A percentile compares a stretch with the other conserved stretches of the same genome.
These are phyloP conservation scores for Hymenoscyphus infarciens DNA, from an alignment of 2,329 filamentous ascomycete species.

Conservation along the genomic window DNA sequence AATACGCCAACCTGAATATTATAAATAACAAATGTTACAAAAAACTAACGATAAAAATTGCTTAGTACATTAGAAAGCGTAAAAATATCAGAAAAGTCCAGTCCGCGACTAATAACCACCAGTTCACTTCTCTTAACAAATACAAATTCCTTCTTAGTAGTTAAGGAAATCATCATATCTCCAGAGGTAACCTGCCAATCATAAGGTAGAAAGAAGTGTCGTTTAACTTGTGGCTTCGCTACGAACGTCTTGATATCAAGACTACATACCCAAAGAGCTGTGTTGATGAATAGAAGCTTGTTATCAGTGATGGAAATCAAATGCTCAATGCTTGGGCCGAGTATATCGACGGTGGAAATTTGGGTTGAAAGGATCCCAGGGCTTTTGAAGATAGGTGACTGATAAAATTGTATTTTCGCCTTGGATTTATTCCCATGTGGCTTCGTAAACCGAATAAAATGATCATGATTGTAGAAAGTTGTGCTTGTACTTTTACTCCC, in stretches of 20 bases:
- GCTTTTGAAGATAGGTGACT: not conserved
- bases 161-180: constrained; percentile 17
- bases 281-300: constrained; percentile 29
- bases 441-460: not conserved
- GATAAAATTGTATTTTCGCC: not conserved
- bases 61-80: not conserved
- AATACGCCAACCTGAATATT: not conserved
- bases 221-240: constrained; percentile 2
- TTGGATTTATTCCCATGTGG: not conserved
- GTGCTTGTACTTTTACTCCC: not conserved
- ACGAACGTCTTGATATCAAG: constrained; percentile 17
- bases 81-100: not conserved
- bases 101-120: constrained; percentile 14
- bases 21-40: not conserved
- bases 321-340: constrained; percentile 9
- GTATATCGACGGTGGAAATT: not conserved
- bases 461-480: not conserved
- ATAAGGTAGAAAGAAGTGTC: constrained; percentile 24
- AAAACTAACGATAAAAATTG: not conserved
- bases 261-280: constrained; percentile 32
- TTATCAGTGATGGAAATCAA: constrained; percentile 20
- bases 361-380: not conserved
- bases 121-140: constrained; percentile 18
- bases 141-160: constrained; percentile 18
- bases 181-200: constrained; percentile 20